Evolutionary conservation across 345 rosid species (phyloP).

Genomic region (Camelina neglecta): DNA sequence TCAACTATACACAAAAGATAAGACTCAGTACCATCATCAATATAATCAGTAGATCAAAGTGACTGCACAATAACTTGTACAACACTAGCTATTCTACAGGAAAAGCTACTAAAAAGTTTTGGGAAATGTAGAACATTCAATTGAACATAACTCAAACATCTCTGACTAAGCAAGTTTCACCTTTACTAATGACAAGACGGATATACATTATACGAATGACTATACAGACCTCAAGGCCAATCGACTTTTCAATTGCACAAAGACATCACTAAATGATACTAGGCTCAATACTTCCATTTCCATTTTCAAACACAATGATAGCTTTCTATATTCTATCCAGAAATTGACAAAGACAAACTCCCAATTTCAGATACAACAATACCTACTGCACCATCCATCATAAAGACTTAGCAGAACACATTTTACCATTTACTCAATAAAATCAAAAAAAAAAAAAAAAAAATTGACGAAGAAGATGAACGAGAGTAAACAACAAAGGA

Average conservation of each 20-base stretch:
- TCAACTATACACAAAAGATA: slow-evolving; percentile 57
- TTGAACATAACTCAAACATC: neutral
- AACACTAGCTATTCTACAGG: neutral
- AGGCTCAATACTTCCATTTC: neutral
- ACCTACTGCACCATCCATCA: neutral
- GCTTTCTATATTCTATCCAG: neutral
- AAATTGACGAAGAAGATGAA: neutral
- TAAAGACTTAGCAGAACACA: neutral
- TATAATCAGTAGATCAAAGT: neutral
- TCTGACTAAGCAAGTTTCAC: neutral
- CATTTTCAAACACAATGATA: neutral
- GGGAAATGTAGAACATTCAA: neutral
- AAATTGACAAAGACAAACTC: neutral
- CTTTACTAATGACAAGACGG: neutral
- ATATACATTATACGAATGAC: neutral
- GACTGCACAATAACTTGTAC: neutral
- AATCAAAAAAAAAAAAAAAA: neutral
- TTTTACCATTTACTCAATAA: neutral
- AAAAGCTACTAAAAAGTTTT: neutral
- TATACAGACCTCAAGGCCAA: slow-evolving; percentile 6
- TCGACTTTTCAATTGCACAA: neutral
- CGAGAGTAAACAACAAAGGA: neutral
- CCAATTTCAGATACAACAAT: neutral
- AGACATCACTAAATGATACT: neutral
- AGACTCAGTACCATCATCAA: neutral